Evolutionary conservation across 202 grass and related monocot genomes (phyloP).

Genomic region (Brachypodium distachyon): DNA sequence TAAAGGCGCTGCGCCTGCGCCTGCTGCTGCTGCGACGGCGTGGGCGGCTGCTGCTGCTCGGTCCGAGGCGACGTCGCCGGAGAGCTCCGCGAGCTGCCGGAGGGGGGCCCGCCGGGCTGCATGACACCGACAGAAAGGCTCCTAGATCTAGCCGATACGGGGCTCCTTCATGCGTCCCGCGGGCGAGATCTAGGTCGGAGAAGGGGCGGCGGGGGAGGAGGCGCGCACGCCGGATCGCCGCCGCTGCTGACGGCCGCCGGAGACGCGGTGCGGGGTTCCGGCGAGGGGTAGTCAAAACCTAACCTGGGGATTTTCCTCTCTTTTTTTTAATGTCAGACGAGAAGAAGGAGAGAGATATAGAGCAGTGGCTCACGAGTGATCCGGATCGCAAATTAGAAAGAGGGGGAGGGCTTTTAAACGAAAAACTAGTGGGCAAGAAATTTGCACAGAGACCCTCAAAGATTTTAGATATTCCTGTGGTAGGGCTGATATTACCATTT

Average conservation of each 20-base stretch:
- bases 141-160: constrained; percentile 39
- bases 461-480: fast-evolving
- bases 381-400: not conserved
- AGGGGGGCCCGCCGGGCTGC: constrained; percentile 31
- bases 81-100: constrained; percentile 35
- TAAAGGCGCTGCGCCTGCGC: constrained; percentile 26
- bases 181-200: constrained; percentile 23
- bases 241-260: not conserved
- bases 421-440: not conserved
- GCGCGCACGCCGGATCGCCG: constrained; percentile 11
- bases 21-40: constrained; percentile 24
- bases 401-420: not conserved
- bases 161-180: constrained; percentile 8
- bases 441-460: not conserved
- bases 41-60: constrained; percentile 8
- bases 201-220: not conserved
- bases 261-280: not conserved
- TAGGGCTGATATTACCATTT: too few relatives aligned
- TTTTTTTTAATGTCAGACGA: not conserved
- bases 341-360: not conserved
- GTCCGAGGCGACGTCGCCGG: constrained; percentile 47
- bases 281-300: constrained; percentile 14
- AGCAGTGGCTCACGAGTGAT: not conserved
- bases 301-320: constrained; percentile 13
- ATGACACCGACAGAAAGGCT: constrained; percentile 4